Percentiles rank a stretch among this genome's conserved stretches.
Conservation (phyloP, 208 protist genomes). For the Strigomonas galati region DNA sequence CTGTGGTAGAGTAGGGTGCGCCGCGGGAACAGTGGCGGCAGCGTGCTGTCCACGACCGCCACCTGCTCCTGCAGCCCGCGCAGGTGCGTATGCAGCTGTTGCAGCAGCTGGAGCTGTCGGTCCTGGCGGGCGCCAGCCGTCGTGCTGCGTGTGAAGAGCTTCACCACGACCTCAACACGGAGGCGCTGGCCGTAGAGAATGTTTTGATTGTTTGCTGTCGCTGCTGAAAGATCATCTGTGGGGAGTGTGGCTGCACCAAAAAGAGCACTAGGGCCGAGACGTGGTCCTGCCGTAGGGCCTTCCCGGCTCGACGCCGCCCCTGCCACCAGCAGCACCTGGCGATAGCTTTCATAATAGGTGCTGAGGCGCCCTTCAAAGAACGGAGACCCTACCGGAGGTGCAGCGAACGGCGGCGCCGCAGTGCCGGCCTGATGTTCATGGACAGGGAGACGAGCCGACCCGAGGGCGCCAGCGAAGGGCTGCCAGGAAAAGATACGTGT, state of each 20-base stretch:
- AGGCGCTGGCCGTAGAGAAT: too few species aligned
- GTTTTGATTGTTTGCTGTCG: too few species aligned
- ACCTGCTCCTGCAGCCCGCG: conserved; percentile 32
- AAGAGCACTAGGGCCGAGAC: too few species aligned
- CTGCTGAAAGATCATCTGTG: too few species aligned
- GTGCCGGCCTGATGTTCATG: too few species aligned
- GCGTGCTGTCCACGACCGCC: conserved; percentile 28
- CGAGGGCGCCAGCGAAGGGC: too few species aligned
- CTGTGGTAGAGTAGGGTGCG: conserved; percentile 23
- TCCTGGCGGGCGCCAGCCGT: conserved; percentile 18
- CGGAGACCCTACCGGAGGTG: neutral
- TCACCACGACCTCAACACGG: conserved; percentile 49
- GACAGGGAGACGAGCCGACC: too few species aligned
- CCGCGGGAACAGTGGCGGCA: neutral
- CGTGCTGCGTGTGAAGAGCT: conserved; percentile 61
- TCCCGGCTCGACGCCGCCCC: neutral
- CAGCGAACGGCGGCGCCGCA: neutral
- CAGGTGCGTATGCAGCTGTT: conserved; percentile 31
- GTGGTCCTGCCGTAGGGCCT: too few species aligned
- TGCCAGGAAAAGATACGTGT: too few species aligned
- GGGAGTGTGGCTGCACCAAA: too few species aligned
- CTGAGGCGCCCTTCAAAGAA: neutral
- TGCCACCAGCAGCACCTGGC: neutral
- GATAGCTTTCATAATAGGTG: neutral
- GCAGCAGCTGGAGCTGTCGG: conserved; percentile 48